phyloP scores from a whole-genome alignment of 768 basidiomycete species.

The Podaxis mareebaensis region DNA sequence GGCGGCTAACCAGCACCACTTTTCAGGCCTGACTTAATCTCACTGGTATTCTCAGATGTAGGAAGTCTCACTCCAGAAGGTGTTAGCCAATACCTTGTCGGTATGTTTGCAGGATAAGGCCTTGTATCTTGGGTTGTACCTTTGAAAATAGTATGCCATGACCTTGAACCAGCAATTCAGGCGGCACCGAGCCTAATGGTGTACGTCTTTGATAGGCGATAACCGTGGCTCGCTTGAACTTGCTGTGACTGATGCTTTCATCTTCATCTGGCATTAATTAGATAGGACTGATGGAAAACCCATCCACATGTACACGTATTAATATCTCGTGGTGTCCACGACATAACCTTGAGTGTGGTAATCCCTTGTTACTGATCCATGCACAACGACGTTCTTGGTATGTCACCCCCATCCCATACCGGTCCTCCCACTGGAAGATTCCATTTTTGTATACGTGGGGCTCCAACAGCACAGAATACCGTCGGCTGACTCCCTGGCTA shows the following conservation, averaged over 20 bases:
- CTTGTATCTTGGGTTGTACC: not conserved
- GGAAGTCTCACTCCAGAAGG: constrained; percentile 92
- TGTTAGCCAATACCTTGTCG: constrained; percentile 93
- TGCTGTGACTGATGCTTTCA: not conserved
- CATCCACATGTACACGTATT: constrained; percentile 13
- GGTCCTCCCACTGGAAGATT: not conserved
- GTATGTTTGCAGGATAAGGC: constrained; percentile 79
- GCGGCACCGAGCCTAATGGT: not conserved
- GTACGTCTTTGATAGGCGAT: constrained; percentile 8
- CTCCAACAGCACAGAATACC: not conserved
- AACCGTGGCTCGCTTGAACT: not conserved
- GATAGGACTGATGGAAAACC: constrained; percentile 10
- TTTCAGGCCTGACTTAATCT: constrained; percentile 84
- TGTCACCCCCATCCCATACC: not conserved
- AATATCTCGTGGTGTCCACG: constrained; percentile 16
- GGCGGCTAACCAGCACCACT: constrained; percentile 18
- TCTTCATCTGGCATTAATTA: constrained; percentile 4
- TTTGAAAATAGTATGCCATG: not conserved
- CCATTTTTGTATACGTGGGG: not conserved
- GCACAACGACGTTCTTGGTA: not conserved
- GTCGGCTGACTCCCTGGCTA: not conserved
- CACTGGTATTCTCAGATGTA: constrained; percentile 92
- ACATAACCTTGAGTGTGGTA: constrained; percentile 1
- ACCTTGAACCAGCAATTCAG: not conserved
- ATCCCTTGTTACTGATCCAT: not conserved